Conservation (phyloP, 345 rosid species). For the Reutealis trisperma region DNA sequence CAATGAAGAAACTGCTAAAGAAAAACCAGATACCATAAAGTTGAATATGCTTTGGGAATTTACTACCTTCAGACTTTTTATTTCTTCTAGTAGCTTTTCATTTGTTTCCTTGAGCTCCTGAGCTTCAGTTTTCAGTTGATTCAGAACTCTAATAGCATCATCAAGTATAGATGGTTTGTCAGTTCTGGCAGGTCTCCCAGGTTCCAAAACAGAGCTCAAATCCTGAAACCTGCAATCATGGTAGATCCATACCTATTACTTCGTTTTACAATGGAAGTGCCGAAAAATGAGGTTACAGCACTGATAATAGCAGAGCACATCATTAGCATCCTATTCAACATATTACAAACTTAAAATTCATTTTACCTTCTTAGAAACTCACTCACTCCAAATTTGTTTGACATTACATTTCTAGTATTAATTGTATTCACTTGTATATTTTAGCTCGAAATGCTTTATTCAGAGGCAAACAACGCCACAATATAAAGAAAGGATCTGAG, state of each 20-base stretch:
- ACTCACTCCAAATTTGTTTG: background rate
- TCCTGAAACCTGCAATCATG: constrained; percentile 31
- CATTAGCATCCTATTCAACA: background rate
- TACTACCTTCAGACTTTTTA: constrained; percentile 32
- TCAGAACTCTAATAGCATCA: constrained; percentile 35
- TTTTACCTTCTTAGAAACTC: background rate
- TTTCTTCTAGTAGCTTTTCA: constrained; percentile 29
- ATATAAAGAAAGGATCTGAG: background rate
- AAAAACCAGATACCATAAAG: background rate
- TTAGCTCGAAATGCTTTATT: background rate
- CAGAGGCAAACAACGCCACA: background rate
- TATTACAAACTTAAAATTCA: background rate
- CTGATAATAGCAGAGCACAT: background rate
- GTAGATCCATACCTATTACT: background rate
- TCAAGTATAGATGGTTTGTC: constrained; percentile 35
- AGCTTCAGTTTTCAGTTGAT: constrained; percentile 28
- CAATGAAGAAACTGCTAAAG: background rate
- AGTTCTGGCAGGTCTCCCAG: constrained; percentile 30
- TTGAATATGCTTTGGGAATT: background rate
- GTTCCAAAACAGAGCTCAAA: constrained; percentile 34
- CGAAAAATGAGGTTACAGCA: background rate
- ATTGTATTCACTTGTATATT: background rate
- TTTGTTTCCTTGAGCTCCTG: constrained; percentile 35
- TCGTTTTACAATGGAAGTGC: background rate
- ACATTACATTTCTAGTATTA: background rate